Evolutionary conservation across 106 monocot species (phyloP).

Genomic region (Amphibolis antarctica): DNA sequence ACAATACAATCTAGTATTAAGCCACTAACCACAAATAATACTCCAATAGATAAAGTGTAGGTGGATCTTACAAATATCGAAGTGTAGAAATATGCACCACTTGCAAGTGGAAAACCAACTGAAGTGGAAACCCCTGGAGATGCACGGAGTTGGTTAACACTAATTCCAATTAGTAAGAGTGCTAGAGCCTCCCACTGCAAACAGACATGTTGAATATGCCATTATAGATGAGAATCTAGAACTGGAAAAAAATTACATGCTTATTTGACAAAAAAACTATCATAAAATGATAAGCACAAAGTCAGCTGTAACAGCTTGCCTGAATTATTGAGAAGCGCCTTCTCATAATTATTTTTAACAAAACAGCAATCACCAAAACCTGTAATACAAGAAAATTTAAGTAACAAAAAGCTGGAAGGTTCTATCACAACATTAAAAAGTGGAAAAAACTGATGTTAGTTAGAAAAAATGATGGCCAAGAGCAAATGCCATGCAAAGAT

Average conservation of each 20-base stretch:
- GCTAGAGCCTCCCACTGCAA: slow-evolving; percentile 91
- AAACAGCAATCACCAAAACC: slow-evolving; percentile 90
- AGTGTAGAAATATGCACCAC: slow-evolving; percentile 72
- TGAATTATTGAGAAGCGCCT: slow-evolving; percentile 86
- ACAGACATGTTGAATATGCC: background rate
- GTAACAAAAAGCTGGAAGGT: background rate
- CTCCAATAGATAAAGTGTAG: background rate
- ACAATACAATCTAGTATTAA: no score
- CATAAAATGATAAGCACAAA: background rate
- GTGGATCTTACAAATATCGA: slow-evolving; percentile 23
- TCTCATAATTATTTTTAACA: slow-evolving; percentile 89
- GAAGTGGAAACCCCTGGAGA: slow-evolving; percentile 55
- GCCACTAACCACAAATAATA: background rate
- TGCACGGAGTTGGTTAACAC: slow-evolving; percentile 70
- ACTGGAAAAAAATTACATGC: no score
- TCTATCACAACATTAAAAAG: background rate
- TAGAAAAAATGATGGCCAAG: background rate
- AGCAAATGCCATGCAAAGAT: background rate
- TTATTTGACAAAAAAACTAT: background rate
- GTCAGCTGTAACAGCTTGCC: slow-evolving; percentile 22
- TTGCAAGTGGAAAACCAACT: slow-evolving; percentile 67
- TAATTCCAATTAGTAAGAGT: slow-evolving; percentile 87
- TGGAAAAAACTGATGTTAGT: background rate
- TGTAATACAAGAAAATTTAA: slow-evolving; percentile 15
- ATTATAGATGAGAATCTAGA: background rate